Evolutionary conservation across 768 basidiomycete genomes (phyloP).

Genomic region (Sporobolomyces pararoseus): DNA sequence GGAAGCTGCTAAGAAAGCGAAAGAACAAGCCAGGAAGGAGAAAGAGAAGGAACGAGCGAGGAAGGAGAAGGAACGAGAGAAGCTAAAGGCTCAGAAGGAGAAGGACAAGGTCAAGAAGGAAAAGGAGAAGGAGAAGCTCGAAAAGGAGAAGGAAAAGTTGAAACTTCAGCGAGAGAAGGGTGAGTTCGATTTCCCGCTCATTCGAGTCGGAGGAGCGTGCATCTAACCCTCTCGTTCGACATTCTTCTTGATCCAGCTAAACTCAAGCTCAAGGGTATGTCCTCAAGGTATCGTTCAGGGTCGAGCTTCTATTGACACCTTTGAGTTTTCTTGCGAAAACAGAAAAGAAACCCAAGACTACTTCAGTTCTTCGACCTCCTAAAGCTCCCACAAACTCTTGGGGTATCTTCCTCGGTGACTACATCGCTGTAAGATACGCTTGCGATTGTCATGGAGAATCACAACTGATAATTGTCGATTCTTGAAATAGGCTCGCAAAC

Average conservation of each 20-base stretch:
- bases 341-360: slow-evolving; percentile 1
- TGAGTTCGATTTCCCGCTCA: neutral
- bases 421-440: slow-evolving; percentile 22
- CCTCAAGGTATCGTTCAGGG: too few relatives aligned
- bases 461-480: neutral
- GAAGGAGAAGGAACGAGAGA: slow-evolving; percentile 30
- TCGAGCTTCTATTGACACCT: too few relatives aligned
- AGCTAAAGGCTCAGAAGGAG: slow-evolving; percentile 10
- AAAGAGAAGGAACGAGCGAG: slow-evolving; percentile 24
- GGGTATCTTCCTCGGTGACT: slow-evolving; percentile 33
- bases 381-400: slow-evolving; percentile 27
- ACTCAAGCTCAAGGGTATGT: neutral
- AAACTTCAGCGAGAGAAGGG: too few relatives aligned
- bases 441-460: neutral
- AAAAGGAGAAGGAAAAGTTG: slow-evolving; percentile 18
- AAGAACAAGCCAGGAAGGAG: slow-evolving; percentile 16
- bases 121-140: slow-evolving; percentile 19
- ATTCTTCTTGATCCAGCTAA: neutral
- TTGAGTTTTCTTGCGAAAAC: neutral
- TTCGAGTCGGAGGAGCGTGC: neutral
- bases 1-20: slow-evolving; percentile 12
- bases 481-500: slow-evolving; percentile 21
- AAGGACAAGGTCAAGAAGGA: slow-evolving; percentile 28
- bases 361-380: slow-evolving; percentile 24
- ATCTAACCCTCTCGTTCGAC: neutral